Conservation (phyloP, 1,284 basidiomycete species). For the Heterobasidion irregulare region DNA sequence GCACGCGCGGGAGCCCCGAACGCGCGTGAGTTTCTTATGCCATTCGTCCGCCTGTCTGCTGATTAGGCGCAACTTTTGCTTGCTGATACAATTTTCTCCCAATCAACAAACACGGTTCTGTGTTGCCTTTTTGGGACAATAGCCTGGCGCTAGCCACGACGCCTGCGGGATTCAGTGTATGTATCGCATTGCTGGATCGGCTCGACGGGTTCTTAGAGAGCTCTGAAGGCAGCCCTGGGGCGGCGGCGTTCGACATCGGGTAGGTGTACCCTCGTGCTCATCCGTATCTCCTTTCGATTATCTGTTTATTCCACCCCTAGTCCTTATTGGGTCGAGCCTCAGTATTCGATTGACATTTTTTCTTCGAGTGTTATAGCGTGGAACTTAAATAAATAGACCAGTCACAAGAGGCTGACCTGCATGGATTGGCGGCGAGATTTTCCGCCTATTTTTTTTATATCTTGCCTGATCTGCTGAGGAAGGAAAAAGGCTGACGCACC, state of each 20-base stretch:
- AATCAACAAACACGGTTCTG: background rate
- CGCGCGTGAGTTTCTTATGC: slow-evolving; percentile 42
- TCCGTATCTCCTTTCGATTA: background rate
- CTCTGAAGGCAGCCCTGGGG: slow-evolving; percentile 49
- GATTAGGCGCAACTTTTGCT: background rate
- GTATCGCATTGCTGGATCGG: slow-evolving; percentile 52
- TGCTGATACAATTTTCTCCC: background rate
- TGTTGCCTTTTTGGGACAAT: background rate
- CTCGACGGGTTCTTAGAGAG: slow-evolving; percentile 61
- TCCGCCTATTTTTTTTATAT: too few relatives aligned
- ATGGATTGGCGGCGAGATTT: too few relatives aligned
- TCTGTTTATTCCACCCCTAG: slow-evolving; percentile 2
- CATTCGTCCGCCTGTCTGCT: background rate
- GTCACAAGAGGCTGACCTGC: too few relatives aligned
- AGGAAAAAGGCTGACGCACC: too few relatives aligned
- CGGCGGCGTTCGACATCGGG: slow-evolving; percentile 71
- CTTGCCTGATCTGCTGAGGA: too few relatives aligned
- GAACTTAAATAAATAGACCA: too few relatives aligned
- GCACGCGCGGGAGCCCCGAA: slow-evolving; percentile 43
- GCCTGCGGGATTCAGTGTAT: slow-evolving; percentile 50
- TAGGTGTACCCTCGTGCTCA: slow-evolving; percentile 21
- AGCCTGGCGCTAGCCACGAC: slow-evolving; percentile 20
- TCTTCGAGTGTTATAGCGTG: too few relatives aligned
- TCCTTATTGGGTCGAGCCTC: background rate
- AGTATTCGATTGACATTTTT: too few relatives aligned